These are phyloP conservation scores for Talaromyces trachyspermus DNA, from an alignment of 495 filamentous ascomycete genomes.

Conservation along the genomic window DNA sequence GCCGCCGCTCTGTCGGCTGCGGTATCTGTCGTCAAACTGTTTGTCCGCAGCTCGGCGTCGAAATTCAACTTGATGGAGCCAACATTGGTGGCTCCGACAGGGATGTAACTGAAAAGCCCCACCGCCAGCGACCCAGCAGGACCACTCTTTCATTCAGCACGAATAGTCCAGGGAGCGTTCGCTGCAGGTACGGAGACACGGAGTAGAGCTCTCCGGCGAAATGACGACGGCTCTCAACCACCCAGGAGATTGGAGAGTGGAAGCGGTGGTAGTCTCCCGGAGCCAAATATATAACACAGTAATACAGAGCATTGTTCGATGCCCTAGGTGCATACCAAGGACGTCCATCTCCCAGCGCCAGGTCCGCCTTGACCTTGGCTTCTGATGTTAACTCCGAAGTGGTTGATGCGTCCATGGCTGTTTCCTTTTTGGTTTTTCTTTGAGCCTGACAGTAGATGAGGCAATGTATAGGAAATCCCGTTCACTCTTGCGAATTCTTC, in stretches of 20 bases:
- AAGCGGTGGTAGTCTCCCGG: slow-evolving; percentile 98
- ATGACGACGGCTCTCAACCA: slow-evolving; percentile 82
- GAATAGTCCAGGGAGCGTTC: slow-evolving; percentile 86
- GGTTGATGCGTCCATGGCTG: slow-evolving; percentile 56
- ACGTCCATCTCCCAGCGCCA: slow-evolving; percentile 59
- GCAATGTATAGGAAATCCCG: slow-evolving; percentile 93
- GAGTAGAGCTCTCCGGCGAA: slow-evolving; percentile 95
- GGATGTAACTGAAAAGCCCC: slow-evolving; percentile 95
- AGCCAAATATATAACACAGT: slow-evolving; percentile 94
- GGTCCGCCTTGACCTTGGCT: slow-evolving; percentile 73
- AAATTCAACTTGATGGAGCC: slow-evolving; percentile 97
- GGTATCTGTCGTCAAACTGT: slow-evolving; percentile 83
- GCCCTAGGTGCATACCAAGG: slow-evolving; percentile 75
- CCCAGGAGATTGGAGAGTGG: slow-evolving; percentile 91
- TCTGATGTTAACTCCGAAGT: slow-evolving; percentile 60
- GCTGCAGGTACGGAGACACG: slow-evolving; percentile 89
- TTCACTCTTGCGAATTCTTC: slow-evolving; percentile 95
- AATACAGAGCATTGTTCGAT: slow-evolving; percentile 65
- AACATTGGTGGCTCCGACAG: slow-evolving; percentile 97
- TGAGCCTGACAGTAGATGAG: slow-evolving; percentile 74
- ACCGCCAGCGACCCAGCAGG: slow-evolving; percentile 87
- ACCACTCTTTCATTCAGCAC: slow-evolving; percentile 95
- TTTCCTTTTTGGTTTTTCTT: slow-evolving; percentile 22
- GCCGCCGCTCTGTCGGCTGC: slow-evolving; percentile 76
- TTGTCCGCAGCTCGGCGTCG: slow-evolving; percentile 88